Conservation (phyloP, 2,329 filamentous ascomycete species). For the Ceratocystis huliohia region DNA sequence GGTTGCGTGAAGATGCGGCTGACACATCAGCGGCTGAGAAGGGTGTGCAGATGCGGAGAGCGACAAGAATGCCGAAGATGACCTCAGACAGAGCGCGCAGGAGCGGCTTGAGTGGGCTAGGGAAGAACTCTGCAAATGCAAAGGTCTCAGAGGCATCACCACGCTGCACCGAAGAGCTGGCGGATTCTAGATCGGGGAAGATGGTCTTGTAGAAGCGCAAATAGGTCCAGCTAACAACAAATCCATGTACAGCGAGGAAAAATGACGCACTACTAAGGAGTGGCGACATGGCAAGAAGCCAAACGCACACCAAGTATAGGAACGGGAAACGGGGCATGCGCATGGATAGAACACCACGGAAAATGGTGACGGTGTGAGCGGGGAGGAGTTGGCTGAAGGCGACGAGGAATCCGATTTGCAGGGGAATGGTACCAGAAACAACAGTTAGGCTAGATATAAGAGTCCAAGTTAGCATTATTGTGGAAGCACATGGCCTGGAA, state of each 20-base stretch:
- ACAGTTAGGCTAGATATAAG: conserved; percentile 51
- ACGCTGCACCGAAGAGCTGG: conserved; percentile 48
- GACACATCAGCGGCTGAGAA: conserved; percentile 74
- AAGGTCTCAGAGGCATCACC: conserved; percentile 96
- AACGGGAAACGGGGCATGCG: conserved; percentile 63
- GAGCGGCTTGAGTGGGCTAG: conserved; percentile 65
- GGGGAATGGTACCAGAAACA: conserved; percentile 75
- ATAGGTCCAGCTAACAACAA: conserved; percentile 86
- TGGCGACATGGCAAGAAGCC: conserved; percentile 47
- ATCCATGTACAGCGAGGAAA: conserved; percentile 66
- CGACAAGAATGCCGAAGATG: conserved; percentile 62
- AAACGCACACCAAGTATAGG: conserved; percentile 61
- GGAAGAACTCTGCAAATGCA: conserved; percentile 91
- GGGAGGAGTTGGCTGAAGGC: conserved; percentile 96
- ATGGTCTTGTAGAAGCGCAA: conserved; percentile 84
- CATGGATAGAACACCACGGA: conserved; percentile 76
- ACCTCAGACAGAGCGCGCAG: conserved; percentile 61
- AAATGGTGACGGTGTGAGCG: conserved; percentile 89
- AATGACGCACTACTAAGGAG: conserved; percentile 57
- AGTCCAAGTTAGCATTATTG: conserved; percentile 12
- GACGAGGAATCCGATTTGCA: conserved; percentile 89
- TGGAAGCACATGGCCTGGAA: conserved; percentile 7
- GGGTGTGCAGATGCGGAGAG: conserved; percentile 66
- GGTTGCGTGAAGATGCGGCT: conserved; percentile 54
- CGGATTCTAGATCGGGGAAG: conserved; percentile 52